These are phyloP conservation scores for Pelargonium fulgidum DNA, from an alignment of 441 rosid genomes.

Conservation along the genomic window DNA sequence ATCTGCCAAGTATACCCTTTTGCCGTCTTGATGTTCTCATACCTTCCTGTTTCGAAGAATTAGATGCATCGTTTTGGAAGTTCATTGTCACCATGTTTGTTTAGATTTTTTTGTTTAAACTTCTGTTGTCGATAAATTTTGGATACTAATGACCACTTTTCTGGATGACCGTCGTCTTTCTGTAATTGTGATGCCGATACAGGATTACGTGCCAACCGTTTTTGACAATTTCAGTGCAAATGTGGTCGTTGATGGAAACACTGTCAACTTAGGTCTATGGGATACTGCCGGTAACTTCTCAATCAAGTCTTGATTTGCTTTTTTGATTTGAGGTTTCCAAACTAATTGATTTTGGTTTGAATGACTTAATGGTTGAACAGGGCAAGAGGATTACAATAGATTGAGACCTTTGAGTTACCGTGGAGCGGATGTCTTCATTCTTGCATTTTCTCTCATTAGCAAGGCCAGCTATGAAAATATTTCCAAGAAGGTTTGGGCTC, in stretches of 20 bases:
- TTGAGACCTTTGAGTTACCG: slow-evolving; percentile 67
- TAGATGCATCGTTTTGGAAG: no score
- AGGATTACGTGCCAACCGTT: slow-evolving; percentile 79
- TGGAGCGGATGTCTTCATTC: slow-evolving; percentile 78
- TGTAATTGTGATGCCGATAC: slow-evolving; percentile 21
- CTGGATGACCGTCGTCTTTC: not conserved
- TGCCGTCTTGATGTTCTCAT: no score
- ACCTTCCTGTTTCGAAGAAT: no score
- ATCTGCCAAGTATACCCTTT: no score
- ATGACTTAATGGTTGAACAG: slow-evolving; percentile 29
- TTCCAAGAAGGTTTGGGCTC: slow-evolving; percentile 57
- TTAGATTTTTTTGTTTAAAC: not conserved
- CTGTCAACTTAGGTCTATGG: slow-evolving; percentile 69
- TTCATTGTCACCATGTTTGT: not conserved
- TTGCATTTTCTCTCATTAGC: slow-evolving; percentile 79
- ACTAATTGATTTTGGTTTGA: not conserved
- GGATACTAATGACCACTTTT: not conserved
- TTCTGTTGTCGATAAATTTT: not conserved
- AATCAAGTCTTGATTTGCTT: not conserved
- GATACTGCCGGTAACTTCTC: slow-evolving; percentile 61
- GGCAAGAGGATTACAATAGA: slow-evolving; percentile 75
- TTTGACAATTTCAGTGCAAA: slow-evolving; percentile 85
- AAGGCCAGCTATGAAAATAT: slow-evolving; percentile 80
- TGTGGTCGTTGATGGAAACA: slow-evolving; percentile 75
- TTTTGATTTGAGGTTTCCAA: not conserved